Percentiles rank a stretch among this genome's conserved stretches.
Conservation (phyloP, 225 moss, liverwort and hornwort genomes). For the Pseudoscleropodium purum region DNA sequence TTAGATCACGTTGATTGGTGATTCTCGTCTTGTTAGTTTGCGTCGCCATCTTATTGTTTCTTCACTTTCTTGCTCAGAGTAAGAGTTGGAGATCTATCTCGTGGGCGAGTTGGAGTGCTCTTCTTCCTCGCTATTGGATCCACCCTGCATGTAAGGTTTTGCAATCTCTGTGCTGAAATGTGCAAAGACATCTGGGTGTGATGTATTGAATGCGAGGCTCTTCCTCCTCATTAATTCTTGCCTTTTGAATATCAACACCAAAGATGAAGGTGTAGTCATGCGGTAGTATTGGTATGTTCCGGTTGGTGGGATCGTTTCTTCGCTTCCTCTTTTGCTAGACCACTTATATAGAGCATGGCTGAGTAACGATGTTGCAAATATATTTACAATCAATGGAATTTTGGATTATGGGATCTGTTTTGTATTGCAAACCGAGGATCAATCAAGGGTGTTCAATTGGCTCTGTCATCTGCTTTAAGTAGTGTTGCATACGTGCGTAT, state of each 20-base stretch:
- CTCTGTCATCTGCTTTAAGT: too few species aligned
- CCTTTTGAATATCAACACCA: background rate
- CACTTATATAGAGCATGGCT: background rate
- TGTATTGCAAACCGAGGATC: slow-evolving; percentile 47
- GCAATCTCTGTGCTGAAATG: background rate
- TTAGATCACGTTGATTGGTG: too few species aligned
- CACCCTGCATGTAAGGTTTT: too few species aligned
- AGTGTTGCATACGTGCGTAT: too few species aligned
- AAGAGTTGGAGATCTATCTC: too few species aligned
- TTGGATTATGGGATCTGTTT: background rate
- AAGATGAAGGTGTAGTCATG: background rate
- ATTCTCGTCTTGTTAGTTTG: too few species aligned
- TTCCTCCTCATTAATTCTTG: slow-evolving; percentile 2
- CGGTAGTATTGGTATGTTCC: slow-evolving; percentile 1
- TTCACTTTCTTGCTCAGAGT: too few species aligned
- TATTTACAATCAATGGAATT: background rate
- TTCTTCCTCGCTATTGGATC: too few species aligned
- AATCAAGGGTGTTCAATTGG: too few species aligned
- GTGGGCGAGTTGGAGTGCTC: too few species aligned
- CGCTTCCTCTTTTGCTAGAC: background rate
- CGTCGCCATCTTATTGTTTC: too few species aligned
- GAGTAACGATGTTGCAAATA: background rate
- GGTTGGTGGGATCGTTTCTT: background rate
- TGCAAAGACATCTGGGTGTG: slow-evolving; percentile 17
- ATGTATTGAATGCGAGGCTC: background rate